Base-by-base conservation (phyloP, 2,329 filamentous ascomycete species). In the Neocucurbitaria cava region DNA sequence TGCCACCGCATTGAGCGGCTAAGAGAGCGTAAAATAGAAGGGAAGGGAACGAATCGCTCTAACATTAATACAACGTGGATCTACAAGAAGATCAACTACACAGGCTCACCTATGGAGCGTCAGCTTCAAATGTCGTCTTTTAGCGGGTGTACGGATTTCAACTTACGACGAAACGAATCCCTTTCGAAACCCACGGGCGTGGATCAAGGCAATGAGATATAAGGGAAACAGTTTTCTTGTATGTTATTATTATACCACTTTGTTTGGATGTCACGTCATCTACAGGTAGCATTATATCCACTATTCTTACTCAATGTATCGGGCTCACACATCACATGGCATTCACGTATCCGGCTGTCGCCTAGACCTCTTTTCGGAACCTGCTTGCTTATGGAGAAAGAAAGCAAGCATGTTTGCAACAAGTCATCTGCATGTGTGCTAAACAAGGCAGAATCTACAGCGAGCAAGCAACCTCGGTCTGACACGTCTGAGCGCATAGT, bases 201-300 rank as follows among this genome's bases (percentile, higher is more conserved):
- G 21, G 31, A 33, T 13, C 17, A 31, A 35, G 52, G 48, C 26
- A 28, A 48, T 20, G 43, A 52, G 38, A 44, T 53, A 56, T 36
- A 45, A 21, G 39, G 36, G 48, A 31, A n/a, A 38, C 17, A 44
- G 8, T 23, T 38, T 58, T 55, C 46, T 54, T 36, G 41, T 38
- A 45, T 55, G 48, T 50, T 55, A 53, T 58, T 52, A 59, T 46
- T 61, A 59, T 62, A 61, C 57, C 55, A 53, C 28, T 50, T 49
- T 51, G 49, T 49, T 55, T 31, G 30, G 55, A 45, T 52, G 51
- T 49, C 55, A 54, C 56, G 50, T 59, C 61, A 52, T 61, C 53
- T 56, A 57, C 58, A 58, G 42, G 52, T 46, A 62, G 59, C 57
- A 59, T 56, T 61, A 62, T 62, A 64, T 64, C 59, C 31, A 58